A percentile compares a stretch with the other conserved stretches of the same genome.
Conservation (phyloP, 2,329 filamentous ascomycete genomes). For the Fusarium duplospermum region DNA sequence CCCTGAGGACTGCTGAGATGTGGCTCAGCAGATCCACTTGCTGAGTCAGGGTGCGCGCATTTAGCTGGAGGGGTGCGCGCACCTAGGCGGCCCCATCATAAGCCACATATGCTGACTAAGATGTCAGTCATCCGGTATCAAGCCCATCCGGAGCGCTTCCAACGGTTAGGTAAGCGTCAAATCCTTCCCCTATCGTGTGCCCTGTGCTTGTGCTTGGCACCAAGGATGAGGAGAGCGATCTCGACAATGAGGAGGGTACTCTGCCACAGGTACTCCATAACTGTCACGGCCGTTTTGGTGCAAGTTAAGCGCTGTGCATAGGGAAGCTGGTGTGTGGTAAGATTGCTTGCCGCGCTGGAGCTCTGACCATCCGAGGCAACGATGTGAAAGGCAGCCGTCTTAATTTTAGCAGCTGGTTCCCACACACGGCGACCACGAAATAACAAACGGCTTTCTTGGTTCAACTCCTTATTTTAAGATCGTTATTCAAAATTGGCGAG, state of each 20-base stretch:
- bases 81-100: no score
- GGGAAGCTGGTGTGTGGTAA: background rate
- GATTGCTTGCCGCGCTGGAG: background rate
- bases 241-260: background rate
- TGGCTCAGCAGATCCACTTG: no score
- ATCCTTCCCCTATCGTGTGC: background rate
- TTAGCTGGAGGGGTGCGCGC: no score
- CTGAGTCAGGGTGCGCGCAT: no score
- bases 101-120: no score
- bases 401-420: background rate
- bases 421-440: background rate
- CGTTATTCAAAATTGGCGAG: background rate
- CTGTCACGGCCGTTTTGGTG: background rate
- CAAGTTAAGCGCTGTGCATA: background rate
- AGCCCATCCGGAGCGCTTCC: no score
- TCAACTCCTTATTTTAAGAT: background rate
- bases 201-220: background rate
- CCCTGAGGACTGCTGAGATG: no score
- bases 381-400: background rate
- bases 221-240: background rate
- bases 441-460: background rate
- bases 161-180: background rate
- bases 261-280: background rate
- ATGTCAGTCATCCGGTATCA: no score
- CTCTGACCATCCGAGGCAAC: background rate